phyloP scores from a whole-genome alignment of 768 basidiomycete genomes.

The Mycena chlorophos region DNA sequence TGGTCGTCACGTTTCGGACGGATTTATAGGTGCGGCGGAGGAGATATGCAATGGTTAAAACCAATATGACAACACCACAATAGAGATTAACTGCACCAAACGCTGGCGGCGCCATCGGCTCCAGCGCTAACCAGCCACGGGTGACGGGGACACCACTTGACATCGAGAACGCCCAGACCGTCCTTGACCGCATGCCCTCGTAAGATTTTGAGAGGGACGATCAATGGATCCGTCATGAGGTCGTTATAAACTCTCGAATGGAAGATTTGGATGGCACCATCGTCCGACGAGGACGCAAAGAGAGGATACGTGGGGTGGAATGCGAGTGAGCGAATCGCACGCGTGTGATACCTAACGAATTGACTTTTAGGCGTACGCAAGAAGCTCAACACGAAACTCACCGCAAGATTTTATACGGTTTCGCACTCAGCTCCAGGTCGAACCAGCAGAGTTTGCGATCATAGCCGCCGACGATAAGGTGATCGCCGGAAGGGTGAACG shows the following conservation, averaged over 20 bases:
- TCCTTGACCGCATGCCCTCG: conserved; percentile 86
- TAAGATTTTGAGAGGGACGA: conserved; percentile 95
- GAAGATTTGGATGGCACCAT: conserved; percentile 96
- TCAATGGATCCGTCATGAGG: conserved; percentile 94
- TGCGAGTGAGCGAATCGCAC: conserved; percentile 88
- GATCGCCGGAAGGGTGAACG: conserved; percentile 92
- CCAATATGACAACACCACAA: conserved; percentile 9
- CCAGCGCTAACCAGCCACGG: conserved; percentile 94
- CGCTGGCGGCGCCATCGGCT: conserved; percentile 82
- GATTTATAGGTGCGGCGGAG: background rate
- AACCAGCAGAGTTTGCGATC: conserved; percentile 99
- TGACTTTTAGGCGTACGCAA: conserved; percentile 8
- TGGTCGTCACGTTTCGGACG: no score
- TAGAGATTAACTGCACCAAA: conserved; percentile 77
- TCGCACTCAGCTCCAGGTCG: conserved; percentile 93
- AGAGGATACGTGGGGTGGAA: conserved; percentile 96
- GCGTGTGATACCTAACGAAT: conserved; percentile 77
- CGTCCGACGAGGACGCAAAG: conserved; percentile 95
- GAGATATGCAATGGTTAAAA: background rate
- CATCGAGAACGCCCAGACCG: conserved; percentile 87
- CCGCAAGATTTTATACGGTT: conserved; percentile 96
- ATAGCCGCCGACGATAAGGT: conserved; percentile 96
- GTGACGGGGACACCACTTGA: conserved; percentile 84
- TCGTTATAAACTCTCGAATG: conserved; percentile 94
- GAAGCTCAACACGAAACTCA: conserved; percentile 34